Conservation (phyloP, 306 rosid genomes). For the Benincasa hispida region DNA sequence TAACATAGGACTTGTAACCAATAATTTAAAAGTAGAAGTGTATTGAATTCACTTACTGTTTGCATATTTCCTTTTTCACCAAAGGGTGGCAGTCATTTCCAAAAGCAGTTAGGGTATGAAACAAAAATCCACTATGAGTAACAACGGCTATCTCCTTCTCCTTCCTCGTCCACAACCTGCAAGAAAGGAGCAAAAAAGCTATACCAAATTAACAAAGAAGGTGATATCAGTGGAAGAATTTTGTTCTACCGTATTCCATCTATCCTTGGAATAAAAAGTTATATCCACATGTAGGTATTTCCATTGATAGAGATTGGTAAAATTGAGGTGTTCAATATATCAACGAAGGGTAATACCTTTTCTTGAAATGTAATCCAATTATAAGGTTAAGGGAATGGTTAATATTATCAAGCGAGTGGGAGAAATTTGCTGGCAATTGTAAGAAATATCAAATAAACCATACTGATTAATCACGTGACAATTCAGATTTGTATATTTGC, state of each 20-base stretch:
- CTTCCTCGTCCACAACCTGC: conserved; percentile 70
- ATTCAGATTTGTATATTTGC: neutral
- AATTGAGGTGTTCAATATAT: neutral
- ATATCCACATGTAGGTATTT: neutral
- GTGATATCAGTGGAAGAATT: neutral
- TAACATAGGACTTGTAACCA: neutral
- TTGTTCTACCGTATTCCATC: neutral
- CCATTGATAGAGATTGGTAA: too few species aligned
- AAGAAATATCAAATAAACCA: neutral
- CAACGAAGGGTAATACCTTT: neutral
- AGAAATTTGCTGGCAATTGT: neutral
- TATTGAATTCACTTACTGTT: conserved; percentile 37
- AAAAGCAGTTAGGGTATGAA: conserved; percentile 37
- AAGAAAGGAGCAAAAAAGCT: neutral
- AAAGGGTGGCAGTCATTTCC: conserved; percentile 66
- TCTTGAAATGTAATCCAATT: neutral
- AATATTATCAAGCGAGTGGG: neutral
- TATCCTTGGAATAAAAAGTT: neutral
- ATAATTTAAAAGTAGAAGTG: conserved; percentile 1
- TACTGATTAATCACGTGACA: neutral
- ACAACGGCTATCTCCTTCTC: conserved; percentile 89
- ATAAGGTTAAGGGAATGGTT: neutral
- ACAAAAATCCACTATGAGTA: conserved; percentile 79
- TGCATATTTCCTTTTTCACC: conserved; percentile 66
- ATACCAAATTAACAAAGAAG: neutral